phyloP scores from a whole-genome alignment of 805 yeast genomes.

The Pichia paraexigua region DNA sequence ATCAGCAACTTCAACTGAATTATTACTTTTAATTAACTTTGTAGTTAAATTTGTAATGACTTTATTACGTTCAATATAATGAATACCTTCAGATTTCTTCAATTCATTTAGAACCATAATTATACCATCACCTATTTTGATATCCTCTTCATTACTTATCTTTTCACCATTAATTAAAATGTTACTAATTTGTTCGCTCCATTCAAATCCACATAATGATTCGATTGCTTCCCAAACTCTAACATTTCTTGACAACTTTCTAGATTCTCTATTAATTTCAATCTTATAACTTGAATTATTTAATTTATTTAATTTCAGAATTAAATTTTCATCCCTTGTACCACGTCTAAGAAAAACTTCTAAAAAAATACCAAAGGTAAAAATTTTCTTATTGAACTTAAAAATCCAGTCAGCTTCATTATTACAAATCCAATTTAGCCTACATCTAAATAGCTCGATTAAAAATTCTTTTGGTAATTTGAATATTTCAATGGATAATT shows the following conservation, averaged over 20 bases:
- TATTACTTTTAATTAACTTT: not conserved
- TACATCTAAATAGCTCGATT: not conserved
- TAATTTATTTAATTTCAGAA: not conserved
- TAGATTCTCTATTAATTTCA: constrained; percentile 2
- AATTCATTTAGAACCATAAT: constrained; percentile 6
- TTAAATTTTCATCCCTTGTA: not conserved
- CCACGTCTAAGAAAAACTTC: constrained; percentile 11
- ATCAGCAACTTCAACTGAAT: not conserved
- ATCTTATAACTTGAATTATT: not conserved
- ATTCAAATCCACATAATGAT: constrained; percentile 7
- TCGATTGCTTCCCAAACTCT: constrained; percentile 5
- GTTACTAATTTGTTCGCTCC: constrained; percentile 3
- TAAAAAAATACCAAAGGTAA: constrained; percentile 9
- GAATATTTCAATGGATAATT: constrained; percentile 6
- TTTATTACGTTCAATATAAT: not conserved
- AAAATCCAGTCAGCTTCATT: constrained; percentile 9
- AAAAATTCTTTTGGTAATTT: not conserved
- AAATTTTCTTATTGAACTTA: constrained; percentile 6
- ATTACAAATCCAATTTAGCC: constrained; percentile 5
- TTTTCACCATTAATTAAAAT: not conserved
- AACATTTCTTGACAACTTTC: not conserved
- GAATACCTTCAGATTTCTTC: not conserved
- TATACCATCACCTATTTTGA: constrained; percentile 6
- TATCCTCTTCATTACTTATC: not conserved
- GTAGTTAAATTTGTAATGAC: not conserved